phyloP scores from a whole-genome alignment of 1,284 basidiomycete genomes.

The Tylopilus orsonianus region DNA sequence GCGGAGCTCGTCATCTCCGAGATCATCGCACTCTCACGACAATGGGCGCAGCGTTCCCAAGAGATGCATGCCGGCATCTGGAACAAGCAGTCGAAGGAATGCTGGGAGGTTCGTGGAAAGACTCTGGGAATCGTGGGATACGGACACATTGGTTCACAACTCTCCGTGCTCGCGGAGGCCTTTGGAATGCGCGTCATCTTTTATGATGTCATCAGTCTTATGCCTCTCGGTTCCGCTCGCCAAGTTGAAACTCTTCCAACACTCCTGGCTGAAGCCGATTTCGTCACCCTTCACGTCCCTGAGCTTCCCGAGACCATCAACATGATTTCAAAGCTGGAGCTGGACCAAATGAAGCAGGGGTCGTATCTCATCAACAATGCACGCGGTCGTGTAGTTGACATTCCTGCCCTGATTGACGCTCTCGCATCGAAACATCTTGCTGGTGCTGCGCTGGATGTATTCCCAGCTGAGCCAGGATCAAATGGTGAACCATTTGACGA shows the following conservation, averaged over 20 bases:
- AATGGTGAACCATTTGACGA: constrained; percentile 90
- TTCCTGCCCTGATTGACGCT: constrained; percentile 84
- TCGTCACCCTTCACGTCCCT: constrained; percentile 95
- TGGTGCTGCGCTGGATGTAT: constrained; percentile 95
- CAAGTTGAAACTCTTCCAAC: constrained; percentile 85
- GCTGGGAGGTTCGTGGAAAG: constrained; percentile 98
- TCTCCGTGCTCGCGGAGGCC: constrained; percentile 95
- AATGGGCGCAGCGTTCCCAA: constrained; percentile 85
- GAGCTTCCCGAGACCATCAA: constrained; percentile 95
- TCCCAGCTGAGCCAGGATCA: constrained; percentile 87
- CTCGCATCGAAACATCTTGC: constrained; percentile 86
- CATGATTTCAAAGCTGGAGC: constrained; percentile 82
- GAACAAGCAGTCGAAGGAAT: constrained; percentile 99
- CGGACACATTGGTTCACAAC: constrained; percentile 97
- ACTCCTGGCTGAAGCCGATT: constrained; percentile 84
- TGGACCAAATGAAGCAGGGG: constrained; percentile 93
- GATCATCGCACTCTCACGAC: constrained; percentile 91
- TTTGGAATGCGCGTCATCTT: constrained; percentile 97
- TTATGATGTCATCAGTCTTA: constrained; percentile 94
- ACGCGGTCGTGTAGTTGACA: constrained; percentile 93
- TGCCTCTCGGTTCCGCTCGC: constrained; percentile 94
- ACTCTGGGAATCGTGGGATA: constrained; percentile 98
- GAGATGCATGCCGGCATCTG: constrained; percentile 91
- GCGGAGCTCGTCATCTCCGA: constrained; percentile 98
- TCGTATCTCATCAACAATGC: constrained; percentile 98